Conservation (phyloP, 2,329 filamentous ascomycete species). For the Eutypella sp. region DNA sequence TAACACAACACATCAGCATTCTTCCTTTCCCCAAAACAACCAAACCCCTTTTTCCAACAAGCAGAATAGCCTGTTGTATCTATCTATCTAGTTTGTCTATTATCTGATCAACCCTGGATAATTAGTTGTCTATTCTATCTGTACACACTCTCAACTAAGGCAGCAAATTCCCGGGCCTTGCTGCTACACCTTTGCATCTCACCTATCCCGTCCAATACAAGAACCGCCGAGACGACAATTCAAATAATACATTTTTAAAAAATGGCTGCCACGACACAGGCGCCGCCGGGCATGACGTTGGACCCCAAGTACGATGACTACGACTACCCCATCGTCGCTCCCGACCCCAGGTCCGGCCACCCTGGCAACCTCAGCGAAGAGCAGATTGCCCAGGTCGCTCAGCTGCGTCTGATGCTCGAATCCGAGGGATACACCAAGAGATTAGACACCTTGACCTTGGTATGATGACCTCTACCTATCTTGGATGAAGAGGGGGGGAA, state of each 20-base stretch:
- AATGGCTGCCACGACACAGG: constrained; percentile 20
- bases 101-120: too few species aligned
- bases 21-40: too few species aligned
- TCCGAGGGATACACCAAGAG: constrained; percentile 73
- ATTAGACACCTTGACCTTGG: constrained; percentile 88
- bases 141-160: too few species aligned
- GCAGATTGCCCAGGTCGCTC: constrained; percentile 84
- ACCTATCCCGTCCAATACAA: neutral
- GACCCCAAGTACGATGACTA: constrained; percentile 95
- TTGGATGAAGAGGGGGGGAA: neutral
- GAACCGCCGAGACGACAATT: too few species aligned
- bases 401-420: constrained; percentile 83
- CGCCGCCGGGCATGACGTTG: constrained; percentile 45
- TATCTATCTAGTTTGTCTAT: too few species aligned
- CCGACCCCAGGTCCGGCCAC: constrained; percentile 68
- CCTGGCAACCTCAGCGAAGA: constrained; percentile 79
- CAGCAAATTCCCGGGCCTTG: too few species aligned
- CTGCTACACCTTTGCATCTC: too few species aligned
- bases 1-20: too few species aligned
- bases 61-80: too few species aligned
- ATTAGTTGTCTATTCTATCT: too few species aligned
- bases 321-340: constrained; percentile 79
- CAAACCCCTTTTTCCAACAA: too few species aligned
- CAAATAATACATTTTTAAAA: too few species aligned
- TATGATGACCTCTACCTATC: constrained; percentile 36